Percentiles rank a stretch among this genome's conserved stretches.
Evolutionary conservation across 2,329 filamentous ascomycete species (phyloP).

Genomic region (Aspergillus puulaauensis): DNA sequence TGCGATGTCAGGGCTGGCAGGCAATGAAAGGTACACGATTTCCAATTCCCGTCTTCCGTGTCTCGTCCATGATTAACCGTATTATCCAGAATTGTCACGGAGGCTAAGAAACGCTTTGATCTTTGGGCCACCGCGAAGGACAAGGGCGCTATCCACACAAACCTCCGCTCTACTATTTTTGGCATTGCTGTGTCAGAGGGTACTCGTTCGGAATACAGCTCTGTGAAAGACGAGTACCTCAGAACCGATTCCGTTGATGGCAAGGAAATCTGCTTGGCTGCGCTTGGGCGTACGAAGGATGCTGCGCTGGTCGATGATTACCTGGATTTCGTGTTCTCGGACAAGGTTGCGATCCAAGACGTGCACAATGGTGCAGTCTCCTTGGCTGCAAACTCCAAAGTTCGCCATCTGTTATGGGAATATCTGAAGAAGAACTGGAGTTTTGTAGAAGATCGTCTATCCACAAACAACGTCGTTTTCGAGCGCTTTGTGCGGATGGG

Average conservation of each 20-base stretch:
- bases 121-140: slow-evolving; percentile 69
- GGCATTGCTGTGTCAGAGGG: slow-evolving; percentile 74
- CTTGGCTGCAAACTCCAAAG: slow-evolving; percentile 70
- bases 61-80: slow-evolving; percentile 4
- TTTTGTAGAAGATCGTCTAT: slow-evolving; percentile 68
- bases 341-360: slow-evolving; percentile 81
- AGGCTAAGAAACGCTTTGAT: slow-evolving; percentile 76
- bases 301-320: slow-evolving; percentile 65
- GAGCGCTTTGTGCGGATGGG: slow-evolving; percentile 83
- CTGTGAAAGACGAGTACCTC: slow-evolving; percentile 81
- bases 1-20: slow-evolving; percentile 69
- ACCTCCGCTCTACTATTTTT: slow-evolving; percentile 78
- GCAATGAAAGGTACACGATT: slow-evolving; percentile 64
- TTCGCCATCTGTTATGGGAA: slow-evolving; percentile 75
- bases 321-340: slow-evolving; percentile 75
- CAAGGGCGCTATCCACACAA: slow-evolving; percentile 72
- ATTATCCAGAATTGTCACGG: slow-evolving; percentile 59
- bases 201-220: slow-evolving; percentile 66
- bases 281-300: slow-evolving; percentile 73
- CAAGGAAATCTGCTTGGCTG: slow-evolving; percentile 78
- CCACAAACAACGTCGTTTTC: slow-evolving; percentile 78
- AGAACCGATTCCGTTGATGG: slow-evolving; percentile 83
- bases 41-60: slow-evolving; percentile 33
- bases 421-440: slow-evolving; percentile 85
- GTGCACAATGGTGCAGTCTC: slow-evolving; percentile 77